Conservation (phyloP, 2,329 filamentous ascomycete species). For the Passalora sequoiae region DNA sequence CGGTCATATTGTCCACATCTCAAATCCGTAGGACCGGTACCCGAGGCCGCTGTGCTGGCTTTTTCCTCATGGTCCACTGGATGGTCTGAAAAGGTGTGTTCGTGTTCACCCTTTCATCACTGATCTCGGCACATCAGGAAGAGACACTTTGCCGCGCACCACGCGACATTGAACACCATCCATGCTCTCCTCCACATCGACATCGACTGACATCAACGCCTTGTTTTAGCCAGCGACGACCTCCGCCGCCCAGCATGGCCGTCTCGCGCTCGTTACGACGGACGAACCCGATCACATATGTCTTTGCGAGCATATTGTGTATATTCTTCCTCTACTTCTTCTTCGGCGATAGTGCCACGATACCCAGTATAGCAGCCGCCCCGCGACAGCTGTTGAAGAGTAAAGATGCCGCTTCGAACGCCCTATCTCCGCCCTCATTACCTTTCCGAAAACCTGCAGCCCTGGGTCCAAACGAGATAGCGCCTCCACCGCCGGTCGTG, state of each 20-base stretch:
- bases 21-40: too few relatives aligned
- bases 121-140: too few relatives aligned
- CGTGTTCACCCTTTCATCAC: too few relatives aligned
- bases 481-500: conserved; percentile 73
- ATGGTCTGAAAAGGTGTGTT: too few relatives aligned
- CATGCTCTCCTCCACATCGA: too few relatives aligned
- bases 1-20: too few relatives aligned
- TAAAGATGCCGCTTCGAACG: conserved; percentile 58
- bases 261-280: conserved; percentile 66
- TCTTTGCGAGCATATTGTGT: conserved; percentile 66
- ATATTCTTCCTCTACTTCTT: conserved; percentile 52
- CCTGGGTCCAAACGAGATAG: conserved; percentile 51
- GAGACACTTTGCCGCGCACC: too few relatives aligned
- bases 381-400: conserved; percentile 47
- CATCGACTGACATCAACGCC: not conserved
- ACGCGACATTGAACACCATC: too few relatives aligned
- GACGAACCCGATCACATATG: conserved; percentile 69
- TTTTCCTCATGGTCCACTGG: too few relatives aligned
- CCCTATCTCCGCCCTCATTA: conserved; percentile 67
- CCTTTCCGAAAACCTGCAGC: conserved; percentile 63
- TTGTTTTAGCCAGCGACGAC: not conserved
- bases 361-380: conserved; percentile 48
- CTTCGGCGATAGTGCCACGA: conserved; percentile 56
- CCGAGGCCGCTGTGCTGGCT: too few relatives aligned
- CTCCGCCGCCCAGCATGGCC: conserved; percentile 44